Percentiles rank a stretch among this genome's conserved stretches.
These are phyloP conservation scores for Prunus davidiana DNA, from an alignment of 306 rosid genomes.

Conservation along the genomic window DNA sequence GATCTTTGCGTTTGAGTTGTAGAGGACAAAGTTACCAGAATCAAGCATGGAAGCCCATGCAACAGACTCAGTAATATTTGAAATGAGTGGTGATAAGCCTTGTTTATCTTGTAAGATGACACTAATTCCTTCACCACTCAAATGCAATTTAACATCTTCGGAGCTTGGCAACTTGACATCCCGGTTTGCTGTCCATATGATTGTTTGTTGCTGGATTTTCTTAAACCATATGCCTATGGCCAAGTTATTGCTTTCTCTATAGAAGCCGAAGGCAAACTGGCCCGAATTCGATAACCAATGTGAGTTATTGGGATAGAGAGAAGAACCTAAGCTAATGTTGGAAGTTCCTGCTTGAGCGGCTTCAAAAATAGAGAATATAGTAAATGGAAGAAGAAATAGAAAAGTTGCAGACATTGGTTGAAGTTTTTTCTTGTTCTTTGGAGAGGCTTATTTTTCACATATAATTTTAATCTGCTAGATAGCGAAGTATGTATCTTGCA, in stretches of 20 bases:
- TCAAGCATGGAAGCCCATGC: conserved; percentile 26
- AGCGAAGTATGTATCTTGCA: background rate
- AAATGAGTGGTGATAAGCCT: background rate
- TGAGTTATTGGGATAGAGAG: conserved; percentile 4
- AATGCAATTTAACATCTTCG: background rate
- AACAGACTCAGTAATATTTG: background rate
- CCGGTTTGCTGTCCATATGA: conserved; percentile 28
- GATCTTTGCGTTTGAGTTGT: background rate
- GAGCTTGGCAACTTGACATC: background rate
- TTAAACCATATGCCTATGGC: conserved; percentile 21
- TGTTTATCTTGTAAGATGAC: background rate
- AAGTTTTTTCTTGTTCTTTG: background rate
- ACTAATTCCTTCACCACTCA: background rate
- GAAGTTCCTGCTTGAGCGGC: background rate
- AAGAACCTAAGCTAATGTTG: background rate
- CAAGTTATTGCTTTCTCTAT: background rate
- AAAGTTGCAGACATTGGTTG: conserved; percentile 2
- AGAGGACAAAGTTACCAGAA: conserved; percentile 32
- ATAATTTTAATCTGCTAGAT: no score
- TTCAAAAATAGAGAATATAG: background rate
- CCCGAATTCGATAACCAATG: conserved; percentile 3
- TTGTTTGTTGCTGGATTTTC: conserved; percentile 20
- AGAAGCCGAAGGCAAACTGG: conserved; percentile 33
- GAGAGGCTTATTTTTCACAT: background rate
- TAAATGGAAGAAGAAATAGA: background rate